A percentile compares a stretch with the other conserved stretches of the same genome.
phyloP scores from a whole-genome alignment of 305 asterid species.

The Stenogyne calaminthoides region DNA sequence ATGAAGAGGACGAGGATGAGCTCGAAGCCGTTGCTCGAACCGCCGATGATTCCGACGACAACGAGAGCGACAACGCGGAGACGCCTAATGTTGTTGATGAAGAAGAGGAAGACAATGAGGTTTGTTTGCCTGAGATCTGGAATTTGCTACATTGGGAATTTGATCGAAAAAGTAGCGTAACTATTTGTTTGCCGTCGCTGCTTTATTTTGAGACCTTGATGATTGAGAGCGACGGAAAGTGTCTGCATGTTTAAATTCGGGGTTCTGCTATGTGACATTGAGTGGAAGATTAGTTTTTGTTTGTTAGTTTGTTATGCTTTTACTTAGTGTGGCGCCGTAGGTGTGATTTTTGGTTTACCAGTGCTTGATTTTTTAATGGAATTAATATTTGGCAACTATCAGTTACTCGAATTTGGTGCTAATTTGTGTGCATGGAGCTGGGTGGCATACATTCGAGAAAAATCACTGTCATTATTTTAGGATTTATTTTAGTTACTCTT shows the following conservation, averaged over 20 bases:
- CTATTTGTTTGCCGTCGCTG: background rate
- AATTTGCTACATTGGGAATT: constrained; percentile 7
- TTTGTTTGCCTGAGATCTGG: constrained; percentile 37
- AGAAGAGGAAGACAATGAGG: constrained; percentile 71
- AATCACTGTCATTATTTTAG: background rate
- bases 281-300: constrained; percentile 4
- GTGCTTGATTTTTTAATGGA: background rate
- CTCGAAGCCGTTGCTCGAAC: constrained; percentile 73
- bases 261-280: constrained; percentile 30
- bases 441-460: constrained; percentile 1
- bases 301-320: background rate
- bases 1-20: constrained; percentile 83
- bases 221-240: constrained; percentile 1
- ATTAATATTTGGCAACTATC: background rate
- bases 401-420: background rate
- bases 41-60: constrained; percentile 68
- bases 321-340: constrained; percentile 17
- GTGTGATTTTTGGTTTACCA: constrained; percentile 34
- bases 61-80: constrained; percentile 59
- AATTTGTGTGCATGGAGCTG: constrained; percentile 6
- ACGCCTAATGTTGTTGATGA: constrained; percentile 30
- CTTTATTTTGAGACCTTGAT: constrained; percentile 1
- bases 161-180: background rate
- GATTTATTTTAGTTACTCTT: background rate
- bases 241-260: constrained; percentile 28